Base-by-base conservation (phyloP, 192 early-diverging fungal genomes). In the Thamnidium elegans region DNA sequence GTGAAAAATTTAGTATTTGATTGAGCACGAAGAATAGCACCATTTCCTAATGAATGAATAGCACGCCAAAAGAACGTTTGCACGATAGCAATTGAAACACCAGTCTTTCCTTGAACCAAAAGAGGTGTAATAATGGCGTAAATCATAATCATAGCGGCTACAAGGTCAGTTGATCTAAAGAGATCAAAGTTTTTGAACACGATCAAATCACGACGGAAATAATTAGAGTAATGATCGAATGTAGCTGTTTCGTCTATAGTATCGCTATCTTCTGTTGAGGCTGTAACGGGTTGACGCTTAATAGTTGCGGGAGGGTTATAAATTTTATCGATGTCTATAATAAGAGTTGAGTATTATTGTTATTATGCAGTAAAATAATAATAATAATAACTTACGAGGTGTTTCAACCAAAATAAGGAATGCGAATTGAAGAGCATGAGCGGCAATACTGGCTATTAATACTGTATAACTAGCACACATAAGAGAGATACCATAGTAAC, bases 371-470 rank as follows among this genome's bases (percentile, higher is more conserved):
- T 2, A 54, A 54, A 54, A 17, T 7, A 20, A 23, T 15, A 55
- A 42, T 30, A 50, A 17, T 20, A 43, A 36, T 8, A 45, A 77
- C 80, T 80, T 76, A 84, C 82, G 95, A 67, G 94, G 95, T 68
- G 90, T 94, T 79, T 99, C 97, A 43, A 99, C 94, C 50, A 89
- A 76, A 36, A 84, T 85, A 63, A 99, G 81, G 73, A 99, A 99
- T 44, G 82, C 81, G 62, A 97, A 90, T 73, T 99, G 95, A 30
- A 83, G 79, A 32, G 86, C 85, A 71, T 99, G 97, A 9, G 94
- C 92, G 36, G 84, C 88, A 50, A 99, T 79, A 23, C 88, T 90
- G 47, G 90, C 90, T 69, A 92, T 96, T 47, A 99, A 83, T 1
- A 99, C 93, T 47, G 85, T 92, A 73, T 96, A 94, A 62, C 86